Percentiles rank a stretch among this genome's conserved stretches.
These are phyloP conservation scores for Melastoma candidum DNA, from an alignment of 441 rosid species.

Conservation along the genomic window DNA sequence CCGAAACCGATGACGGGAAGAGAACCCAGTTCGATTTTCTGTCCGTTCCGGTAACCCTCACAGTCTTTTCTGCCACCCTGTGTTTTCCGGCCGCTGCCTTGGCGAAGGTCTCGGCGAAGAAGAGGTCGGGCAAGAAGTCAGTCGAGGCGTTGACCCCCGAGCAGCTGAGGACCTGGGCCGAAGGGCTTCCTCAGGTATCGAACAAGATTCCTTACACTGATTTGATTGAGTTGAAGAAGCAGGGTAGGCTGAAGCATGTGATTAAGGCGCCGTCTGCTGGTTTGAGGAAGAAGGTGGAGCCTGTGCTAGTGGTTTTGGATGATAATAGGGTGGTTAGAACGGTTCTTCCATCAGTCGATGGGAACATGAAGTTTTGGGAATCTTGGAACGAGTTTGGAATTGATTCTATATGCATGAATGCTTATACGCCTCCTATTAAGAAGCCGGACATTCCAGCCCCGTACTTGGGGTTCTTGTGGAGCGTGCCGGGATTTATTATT, in stretches of 20 bases:
- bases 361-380: conserved; percentile 77
- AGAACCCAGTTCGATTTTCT: conserved; percentile 35
- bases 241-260: conserved; percentile 68
- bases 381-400: conserved; percentile 63
- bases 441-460: conserved; percentile 64
- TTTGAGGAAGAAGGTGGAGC: conserved; percentile 41
- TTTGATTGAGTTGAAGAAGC: conserved; percentile 38
- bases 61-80: conserved; percentile 51
- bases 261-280: conserved; percentile 51
- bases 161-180: conserved; percentile 70
- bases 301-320: conserved; percentile 71
- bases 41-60: conserved; percentile 56
- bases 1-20: conserved; percentile 9
- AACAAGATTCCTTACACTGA: conserved; percentile 70
- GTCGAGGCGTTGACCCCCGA: conserved; percentile 54
- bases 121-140: conserved; percentile 40
- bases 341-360: conserved; percentile 59
- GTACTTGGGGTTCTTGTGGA: conserved; percentile 71
- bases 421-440: conserved; percentile 74
- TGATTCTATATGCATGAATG: conserved; percentile 61
- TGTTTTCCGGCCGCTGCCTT: conserved; percentile 38
- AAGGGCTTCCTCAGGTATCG: conserved; percentile 56
- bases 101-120: conserved; percentile 34
- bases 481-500: conserved; percentile 53
- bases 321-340: conserved; percentile 78